Conservation (phyloP, 768 basidiomycete genomes). For the Lactifluus hygrophoroides region DNA sequence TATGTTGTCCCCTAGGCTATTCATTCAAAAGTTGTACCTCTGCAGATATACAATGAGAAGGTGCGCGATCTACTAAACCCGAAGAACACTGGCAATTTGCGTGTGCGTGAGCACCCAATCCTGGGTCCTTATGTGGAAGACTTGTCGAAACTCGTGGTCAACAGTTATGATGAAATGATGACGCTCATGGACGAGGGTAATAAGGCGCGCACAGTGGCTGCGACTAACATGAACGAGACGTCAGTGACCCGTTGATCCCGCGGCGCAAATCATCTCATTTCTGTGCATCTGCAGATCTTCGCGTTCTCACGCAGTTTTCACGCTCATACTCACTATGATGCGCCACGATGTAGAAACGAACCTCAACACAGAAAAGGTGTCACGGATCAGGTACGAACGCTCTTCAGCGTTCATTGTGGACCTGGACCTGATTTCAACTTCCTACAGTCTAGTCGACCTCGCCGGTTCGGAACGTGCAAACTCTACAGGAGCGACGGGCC, state of each 20-base stretch:
- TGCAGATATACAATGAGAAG: slow-evolving; percentile 92
- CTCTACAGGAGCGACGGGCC: slow-evolving; percentile 94
- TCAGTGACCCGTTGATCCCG: slow-evolving; percentile 25
- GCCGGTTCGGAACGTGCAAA: slow-evolving; percentile 97
- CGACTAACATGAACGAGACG: slow-evolving; percentile 99
- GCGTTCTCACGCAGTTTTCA: slow-evolving; percentile 97
- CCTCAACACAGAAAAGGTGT: slow-evolving; percentile 97
- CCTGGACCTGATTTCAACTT: not conserved
- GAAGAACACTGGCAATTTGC: slow-evolving; percentile 90
- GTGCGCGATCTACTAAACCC: slow-evolving; percentile 96
- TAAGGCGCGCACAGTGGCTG: slow-evolving; percentile 96
- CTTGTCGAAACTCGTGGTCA: slow-evolving; percentile 86
- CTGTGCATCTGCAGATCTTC: slow-evolving; percentile 52
- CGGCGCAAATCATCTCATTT: not conserved
- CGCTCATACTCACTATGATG: slow-evolving; percentile 89
- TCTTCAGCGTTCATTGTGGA: not conserved
- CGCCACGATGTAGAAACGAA: slow-evolving; percentile 75
- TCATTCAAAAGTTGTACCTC: not conserved
- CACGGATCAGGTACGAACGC: slow-evolving; percentile 71
- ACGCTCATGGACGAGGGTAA: slow-evolving; percentile 99
- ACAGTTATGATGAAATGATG: slow-evolving; percentile 94
- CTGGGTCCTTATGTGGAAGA: slow-evolving; percentile 98
- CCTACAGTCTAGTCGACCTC: slow-evolving; percentile 79
- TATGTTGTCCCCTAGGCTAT: not conserved
- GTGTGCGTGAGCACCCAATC: slow-evolving; percentile 95